Percentiles rank a stretch among this genome's conserved stretches.
phyloP scores from a whole-genome alignment of 257 asterid genomes.

The Solanum peruvianum region DNA sequence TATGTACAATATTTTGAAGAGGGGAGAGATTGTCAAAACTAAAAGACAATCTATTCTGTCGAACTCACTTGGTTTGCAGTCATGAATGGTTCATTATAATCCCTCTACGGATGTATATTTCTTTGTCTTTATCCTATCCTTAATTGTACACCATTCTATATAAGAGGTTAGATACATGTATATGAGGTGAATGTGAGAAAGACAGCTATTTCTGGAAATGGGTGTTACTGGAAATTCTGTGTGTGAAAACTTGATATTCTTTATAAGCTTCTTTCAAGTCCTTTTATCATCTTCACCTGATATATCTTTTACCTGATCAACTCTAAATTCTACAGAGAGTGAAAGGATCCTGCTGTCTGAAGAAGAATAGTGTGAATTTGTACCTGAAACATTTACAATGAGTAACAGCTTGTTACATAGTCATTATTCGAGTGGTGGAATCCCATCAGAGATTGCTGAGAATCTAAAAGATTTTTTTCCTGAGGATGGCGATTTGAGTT shows the following conservation, averaged over 20 bases:
- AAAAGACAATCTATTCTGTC: too few species aligned
- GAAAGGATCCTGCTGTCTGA: background rate
- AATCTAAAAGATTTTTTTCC: slow-evolving; percentile 59
- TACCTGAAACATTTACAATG: slow-evolving; percentile 34
- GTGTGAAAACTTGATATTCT: background rate
- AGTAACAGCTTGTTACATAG: slow-evolving; percentile 21
- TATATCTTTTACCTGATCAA: background rate
- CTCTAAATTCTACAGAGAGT: background rate
- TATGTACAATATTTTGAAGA: background rate
- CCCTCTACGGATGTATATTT: background rate
- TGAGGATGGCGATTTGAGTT: slow-evolving; percentile 65
- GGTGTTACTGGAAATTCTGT: background rate
- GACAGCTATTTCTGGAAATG: background rate
- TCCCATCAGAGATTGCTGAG: slow-evolving; percentile 66
- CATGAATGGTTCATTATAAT: background rate
- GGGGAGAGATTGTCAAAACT: background rate
- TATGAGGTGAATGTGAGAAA: background rate
- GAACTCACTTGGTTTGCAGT: background rate
- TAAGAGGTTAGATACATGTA: background rate
- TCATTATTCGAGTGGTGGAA: slow-evolving; percentile 34
- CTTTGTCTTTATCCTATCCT: background rate
- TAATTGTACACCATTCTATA: background rate
- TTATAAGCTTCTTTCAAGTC: background rate
- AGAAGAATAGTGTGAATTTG: slow-evolving; percentile 4
- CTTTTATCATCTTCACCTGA: background rate